Conservation (phyloP, 1,284 basidiomycete genomes). For the Psilocybe mexicana region DNA sequence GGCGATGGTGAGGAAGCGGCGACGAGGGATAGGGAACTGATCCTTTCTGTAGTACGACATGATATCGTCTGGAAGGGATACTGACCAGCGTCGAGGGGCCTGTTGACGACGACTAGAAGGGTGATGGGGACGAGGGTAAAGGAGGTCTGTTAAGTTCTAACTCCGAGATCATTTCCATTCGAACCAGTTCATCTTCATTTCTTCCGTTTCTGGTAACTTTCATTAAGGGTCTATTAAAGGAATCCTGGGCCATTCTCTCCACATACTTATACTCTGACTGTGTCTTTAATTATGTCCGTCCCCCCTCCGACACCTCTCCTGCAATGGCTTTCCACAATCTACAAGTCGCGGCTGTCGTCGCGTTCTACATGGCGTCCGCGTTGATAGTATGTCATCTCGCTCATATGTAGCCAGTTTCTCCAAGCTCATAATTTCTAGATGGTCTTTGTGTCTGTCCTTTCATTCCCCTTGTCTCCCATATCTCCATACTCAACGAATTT, state of each 20-base stretch:
- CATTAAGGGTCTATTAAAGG: no score
- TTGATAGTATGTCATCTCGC: conserved; percentile 53
- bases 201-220: neutral
- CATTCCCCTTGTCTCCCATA: neutral
- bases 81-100: neutral
- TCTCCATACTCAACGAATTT: neutral
- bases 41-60: conserved; percentile 7
- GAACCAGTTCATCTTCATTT: neutral
- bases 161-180: neutral
- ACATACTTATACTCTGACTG: neutral
- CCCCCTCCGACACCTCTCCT: no score
- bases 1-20: conserved; percentile 17
- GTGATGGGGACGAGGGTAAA: neutral
- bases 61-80: neutral
- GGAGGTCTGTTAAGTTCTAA: neutral
- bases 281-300: no score
- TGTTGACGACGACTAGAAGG: neutral
- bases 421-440: conserved; percentile 40
- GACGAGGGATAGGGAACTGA: conserved; percentile 14
- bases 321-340: conserved; percentile 15
- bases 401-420: neutral
- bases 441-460: conserved; percentile 60
- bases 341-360: conserved; percentile 67
- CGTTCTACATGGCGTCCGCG: conserved; percentile 76
- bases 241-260: no score